Evolutionary conservation across 306 rosid genomes (phyloP).

Genomic region (Dryas octopetala): DNA sequence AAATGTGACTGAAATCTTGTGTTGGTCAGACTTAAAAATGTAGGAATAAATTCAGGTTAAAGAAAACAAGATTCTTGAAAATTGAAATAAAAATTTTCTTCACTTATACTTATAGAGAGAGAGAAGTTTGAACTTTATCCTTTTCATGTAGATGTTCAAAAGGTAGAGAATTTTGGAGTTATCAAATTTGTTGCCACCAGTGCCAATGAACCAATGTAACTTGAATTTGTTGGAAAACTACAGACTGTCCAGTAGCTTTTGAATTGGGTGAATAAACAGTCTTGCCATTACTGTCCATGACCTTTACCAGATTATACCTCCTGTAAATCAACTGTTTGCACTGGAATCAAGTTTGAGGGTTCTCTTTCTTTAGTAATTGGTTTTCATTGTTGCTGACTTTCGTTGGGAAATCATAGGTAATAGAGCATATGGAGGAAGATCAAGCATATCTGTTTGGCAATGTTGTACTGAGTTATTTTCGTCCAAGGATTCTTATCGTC

Average conservation of each 20-base stretch:
- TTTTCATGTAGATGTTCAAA: no score
- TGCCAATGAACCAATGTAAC: background rate
- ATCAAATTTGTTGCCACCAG: no score
- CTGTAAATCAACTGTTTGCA: background rate
- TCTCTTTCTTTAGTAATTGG: background rate
- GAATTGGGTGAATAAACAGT: background rate
- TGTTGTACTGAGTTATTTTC: conserved; percentile 59
- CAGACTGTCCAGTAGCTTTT: background rate
- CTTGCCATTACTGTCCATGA: background rate
- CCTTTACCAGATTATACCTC: background rate
- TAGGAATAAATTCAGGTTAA: no score
- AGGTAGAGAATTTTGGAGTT: no score
- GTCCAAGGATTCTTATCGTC: conserved; percentile 80
- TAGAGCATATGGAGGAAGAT: conserved; percentile 97
- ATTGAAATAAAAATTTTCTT: no score
- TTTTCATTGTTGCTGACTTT: conserved; percentile 2
- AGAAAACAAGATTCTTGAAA: no score
- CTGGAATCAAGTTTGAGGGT: background rate
- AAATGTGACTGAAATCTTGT: no score
- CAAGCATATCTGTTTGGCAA: conserved; percentile 81
- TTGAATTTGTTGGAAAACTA: background rate
- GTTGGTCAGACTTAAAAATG: no score
- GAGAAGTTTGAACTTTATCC: no score
- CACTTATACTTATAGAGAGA: no score
- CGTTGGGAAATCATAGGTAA: conserved; percentile 52